A percentile compares a stretch with the other conserved stretches of the same genome.
These are phyloP conservation scores for Volutella citrinella DNA, from an alignment of 2,329 filamentous ascomycete species.

Conservation along the genomic window DNA sequence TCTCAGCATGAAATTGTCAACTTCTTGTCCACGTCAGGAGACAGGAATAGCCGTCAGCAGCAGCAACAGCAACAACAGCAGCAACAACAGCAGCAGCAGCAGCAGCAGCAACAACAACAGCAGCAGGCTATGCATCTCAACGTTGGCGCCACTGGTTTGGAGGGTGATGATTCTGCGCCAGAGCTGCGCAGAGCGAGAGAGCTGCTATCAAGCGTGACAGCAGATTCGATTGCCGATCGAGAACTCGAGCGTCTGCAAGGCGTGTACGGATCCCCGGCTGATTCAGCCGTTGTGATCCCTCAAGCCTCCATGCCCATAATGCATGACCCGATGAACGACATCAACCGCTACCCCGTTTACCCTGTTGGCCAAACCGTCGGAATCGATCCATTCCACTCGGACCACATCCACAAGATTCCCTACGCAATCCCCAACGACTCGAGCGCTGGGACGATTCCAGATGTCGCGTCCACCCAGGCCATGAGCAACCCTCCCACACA, in stretches of 20 bases:
- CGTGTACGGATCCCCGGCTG: slow-evolving; percentile 51
- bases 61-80: slow-evolving; percentile 35
- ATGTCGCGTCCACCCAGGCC: slow-evolving; percentile 39
- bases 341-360: slow-evolving; percentile 70
- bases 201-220: slow-evolving; percentile 49
- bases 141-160: slow-evolving; percentile 36
- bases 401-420: slow-evolving; percentile 92
- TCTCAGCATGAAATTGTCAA: slow-evolving; percentile 57
- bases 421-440: slow-evolving; percentile 69
- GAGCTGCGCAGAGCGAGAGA: slow-evolving; percentile 57
- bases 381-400: slow-evolving; percentile 91
- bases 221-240: slow-evolving; percentile 51
- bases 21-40: slow-evolving; percentile 49
- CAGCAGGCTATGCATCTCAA: slow-evolving; percentile 31
- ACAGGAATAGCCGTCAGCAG: no score
- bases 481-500: slow-evolving; percentile 23
- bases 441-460: slow-evolving; percentile 30
- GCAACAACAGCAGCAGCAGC: no score
- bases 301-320: slow-evolving; percentile 44
- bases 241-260: slow-evolving; percentile 56
- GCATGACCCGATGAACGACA: slow-evolving; percentile 54
- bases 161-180: slow-evolving; percentile 47
- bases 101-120: no score
- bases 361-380: slow-evolving; percentile 87
- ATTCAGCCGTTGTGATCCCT: slow-evolving; percentile 45